These are phyloP conservation scores for Neltuma alba DNA, from an alignment of 306 rosid genomes.

Conservation along the genomic window DNA sequence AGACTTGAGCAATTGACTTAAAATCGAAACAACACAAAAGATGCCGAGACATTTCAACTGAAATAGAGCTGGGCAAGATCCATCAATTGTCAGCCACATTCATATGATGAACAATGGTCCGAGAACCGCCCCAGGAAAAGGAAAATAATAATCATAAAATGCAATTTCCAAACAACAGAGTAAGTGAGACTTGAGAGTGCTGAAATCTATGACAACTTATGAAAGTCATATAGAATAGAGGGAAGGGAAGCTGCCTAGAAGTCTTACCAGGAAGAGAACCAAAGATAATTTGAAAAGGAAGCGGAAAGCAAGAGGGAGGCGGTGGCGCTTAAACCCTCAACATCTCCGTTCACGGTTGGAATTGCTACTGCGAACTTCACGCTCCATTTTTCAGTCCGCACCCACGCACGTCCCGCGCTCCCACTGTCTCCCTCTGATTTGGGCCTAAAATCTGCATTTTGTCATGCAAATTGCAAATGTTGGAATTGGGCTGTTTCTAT, in stretches of 20 bases:
- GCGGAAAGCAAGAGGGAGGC: background rate
- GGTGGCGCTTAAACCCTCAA: background rate
- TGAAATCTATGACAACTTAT: background rate
- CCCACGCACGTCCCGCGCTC: too few relatives aligned
- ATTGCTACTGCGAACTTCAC: too few relatives aligned
- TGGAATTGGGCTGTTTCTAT: background rate
- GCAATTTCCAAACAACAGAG: background rate
- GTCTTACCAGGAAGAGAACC: conserved; percentile 29
- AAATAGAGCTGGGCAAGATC: background rate
- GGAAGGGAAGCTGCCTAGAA: background rate
- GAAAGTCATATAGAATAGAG: background rate
- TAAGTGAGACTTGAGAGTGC: background rate
- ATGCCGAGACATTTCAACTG: background rate
- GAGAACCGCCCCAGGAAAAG: background rate
- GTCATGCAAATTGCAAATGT: too few relatives aligned
- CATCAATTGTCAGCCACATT: background rate
- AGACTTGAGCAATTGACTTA: background rate
- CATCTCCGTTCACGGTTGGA: background rate
- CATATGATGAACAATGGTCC: background rate
- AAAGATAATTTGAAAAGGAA: background rate
- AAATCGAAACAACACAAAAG: conserved; percentile 7
- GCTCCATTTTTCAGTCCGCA: too few relatives aligned
- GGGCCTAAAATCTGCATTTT: background rate
- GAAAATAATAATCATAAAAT: background rate
- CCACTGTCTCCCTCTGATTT: background rate